Conservation (phyloP, 2,329 filamentous ascomycete species). For the Colletotrichum euphorbiae region DNA sequence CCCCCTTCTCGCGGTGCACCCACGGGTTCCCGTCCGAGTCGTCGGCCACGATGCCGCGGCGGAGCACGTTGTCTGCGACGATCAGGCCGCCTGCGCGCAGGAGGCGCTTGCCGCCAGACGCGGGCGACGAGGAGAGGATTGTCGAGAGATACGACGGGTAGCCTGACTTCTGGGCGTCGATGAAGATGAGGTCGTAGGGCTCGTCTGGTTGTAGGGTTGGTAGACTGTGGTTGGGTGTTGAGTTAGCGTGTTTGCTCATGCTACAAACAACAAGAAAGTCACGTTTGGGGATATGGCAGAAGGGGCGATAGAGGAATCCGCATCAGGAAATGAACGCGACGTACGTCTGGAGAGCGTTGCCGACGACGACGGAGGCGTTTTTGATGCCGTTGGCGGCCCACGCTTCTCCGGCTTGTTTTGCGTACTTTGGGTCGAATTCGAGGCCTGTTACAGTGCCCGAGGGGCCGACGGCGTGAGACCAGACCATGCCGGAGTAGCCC, state of each 20-base stretch:
- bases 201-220: conserved; percentile 49
- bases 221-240: conserved; percentile 43
- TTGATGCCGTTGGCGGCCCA: conserved; percentile 53
- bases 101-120: conserved; percentile 52
- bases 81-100: conserved; percentile 63
- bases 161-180: conserved; percentile 65
- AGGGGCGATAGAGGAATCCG: not conserved
- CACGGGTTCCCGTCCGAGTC: conserved; percentile 40
- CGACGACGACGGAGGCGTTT: conserved; percentile 61
- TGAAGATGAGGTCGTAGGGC: conserved; percentile 66
- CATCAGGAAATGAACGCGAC: conserved; percentile 38
- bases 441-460: conserved; percentile 57
- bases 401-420: conserved; percentile 52
- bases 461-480: conserved; percentile 59
- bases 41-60: conserved; percentile 59
- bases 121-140: conserved; percentile 57
- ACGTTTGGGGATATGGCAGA: not conserved
- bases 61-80: conserved; percentile 66
- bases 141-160: conserved; percentile 61
- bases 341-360: conserved; percentile 60
- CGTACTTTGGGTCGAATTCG: conserved; percentile 59
- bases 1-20: conserved; percentile 29
- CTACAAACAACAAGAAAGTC: too few relatives aligned
- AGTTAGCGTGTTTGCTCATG: too few relatives aligned
- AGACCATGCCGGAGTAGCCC: conserved; percentile 61